Conservation (phyloP, 2,329 filamentous ascomycete genomes). For the Davidsoniella eucalypti region DNA sequence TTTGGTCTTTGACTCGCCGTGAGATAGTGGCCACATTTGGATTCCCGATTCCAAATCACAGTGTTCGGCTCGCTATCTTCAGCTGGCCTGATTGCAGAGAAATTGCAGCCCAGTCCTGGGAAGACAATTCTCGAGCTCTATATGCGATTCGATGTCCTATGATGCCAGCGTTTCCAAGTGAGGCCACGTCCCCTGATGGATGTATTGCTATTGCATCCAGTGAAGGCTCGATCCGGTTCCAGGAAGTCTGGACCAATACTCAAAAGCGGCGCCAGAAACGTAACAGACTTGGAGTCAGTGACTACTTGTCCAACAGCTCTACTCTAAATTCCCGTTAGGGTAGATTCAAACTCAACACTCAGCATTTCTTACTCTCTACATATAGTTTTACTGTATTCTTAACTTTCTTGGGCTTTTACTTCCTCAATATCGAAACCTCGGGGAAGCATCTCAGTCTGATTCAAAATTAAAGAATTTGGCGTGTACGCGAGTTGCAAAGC, state of each 20-base stretch:
- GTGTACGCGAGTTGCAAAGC: too few species aligned
- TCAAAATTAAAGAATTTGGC: too few species aligned
- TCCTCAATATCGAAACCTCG: too few species aligned
- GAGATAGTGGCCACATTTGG: constrained; percentile 92
- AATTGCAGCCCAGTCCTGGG: constrained; percentile 73
- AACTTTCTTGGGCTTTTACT: too few species aligned
- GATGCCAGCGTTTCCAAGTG: constrained; percentile 19
- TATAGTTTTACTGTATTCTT: too few species aligned
- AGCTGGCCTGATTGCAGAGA: constrained; percentile 85
- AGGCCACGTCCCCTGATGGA: constrained; percentile 19
- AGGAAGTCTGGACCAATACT: constrained; percentile 61
- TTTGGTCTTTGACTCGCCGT: constrained; percentile 72
- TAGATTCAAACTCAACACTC: too few species aligned
- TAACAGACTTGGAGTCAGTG: constrained; percentile 21
- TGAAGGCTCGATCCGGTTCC: constrained; percentile 85
- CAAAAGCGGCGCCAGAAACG: constrained; percentile 36
- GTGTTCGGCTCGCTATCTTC: constrained; percentile 79
- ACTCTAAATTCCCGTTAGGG: too few species aligned
- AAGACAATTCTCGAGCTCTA: constrained; percentile 59
- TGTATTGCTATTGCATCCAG: constrained; percentile 86
- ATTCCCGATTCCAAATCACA: constrained; percentile 79
- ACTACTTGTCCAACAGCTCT: background rate
- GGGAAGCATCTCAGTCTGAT: too few species aligned
- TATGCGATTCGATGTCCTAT: constrained; percentile 76
- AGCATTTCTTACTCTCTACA: too few species aligned